Evolutionary conservation across 345 rosid species (phyloP), one percentile per base, ranked within the genome.

Genomic region (Gossypium bickii): DNA sequence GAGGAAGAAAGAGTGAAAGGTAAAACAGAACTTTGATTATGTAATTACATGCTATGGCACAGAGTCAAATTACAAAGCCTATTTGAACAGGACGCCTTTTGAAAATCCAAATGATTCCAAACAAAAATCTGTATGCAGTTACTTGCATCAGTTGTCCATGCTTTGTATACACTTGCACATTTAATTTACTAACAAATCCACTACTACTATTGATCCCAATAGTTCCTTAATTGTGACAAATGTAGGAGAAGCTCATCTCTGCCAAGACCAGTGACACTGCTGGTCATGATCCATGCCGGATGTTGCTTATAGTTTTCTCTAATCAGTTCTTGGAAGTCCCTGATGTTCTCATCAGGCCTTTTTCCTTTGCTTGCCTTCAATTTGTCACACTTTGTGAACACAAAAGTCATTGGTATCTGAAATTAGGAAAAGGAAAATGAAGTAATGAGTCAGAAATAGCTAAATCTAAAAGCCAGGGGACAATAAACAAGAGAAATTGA

Each of bases 161-260:
- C 60, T 17, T 71, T 12, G 74, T 70, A 70, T 70, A 70, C 7
- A 53, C 51, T 51, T 41, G 24, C 51, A 43, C 62, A 38, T 38
- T 18, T 2, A 24, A 70, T 17, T 71, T 18, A 20, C 7, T 20
- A 34, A 20, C 52, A 12, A 18, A 2, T 25, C 52, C 52, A 22
- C 18, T 47, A 6, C 18, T 47, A 10, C 74, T 67, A 68, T 57
- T 77, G 72, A 55, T 74, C 77, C 77, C 77, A 74, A 55, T 74
- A 74, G 53, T 90, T 90, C 71, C 94, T 83, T 16, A 88, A 78
- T 76, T 89, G 94, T 43, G 98, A 94, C 87, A 94, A 85, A 48
- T 92, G 98, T 45, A 94, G 90, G 9, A 92, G 93, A 81, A 95
- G 99, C 82, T 95, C 97, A 64, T 91, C 97, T 81, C 98, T 89